Conservation (phyloP, 129 eudicot species). For the Centaurea solstitialis region DNA sequence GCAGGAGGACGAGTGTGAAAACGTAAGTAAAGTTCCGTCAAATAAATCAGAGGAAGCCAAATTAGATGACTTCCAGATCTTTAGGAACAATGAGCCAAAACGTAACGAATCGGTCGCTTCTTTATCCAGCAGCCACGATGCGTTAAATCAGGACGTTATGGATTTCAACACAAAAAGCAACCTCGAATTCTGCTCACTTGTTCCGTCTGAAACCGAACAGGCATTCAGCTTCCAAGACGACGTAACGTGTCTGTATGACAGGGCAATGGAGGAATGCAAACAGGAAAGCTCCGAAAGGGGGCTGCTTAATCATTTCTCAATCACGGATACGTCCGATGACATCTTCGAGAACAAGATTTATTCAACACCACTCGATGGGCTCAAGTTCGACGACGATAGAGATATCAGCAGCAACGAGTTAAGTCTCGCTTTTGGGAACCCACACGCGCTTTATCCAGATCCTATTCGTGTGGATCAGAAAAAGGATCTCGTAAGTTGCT, state of each 20-base stretch:
- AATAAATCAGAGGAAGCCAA: slow-evolving; percentile 38
- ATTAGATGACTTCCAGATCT: slow-evolving; percentile 33
- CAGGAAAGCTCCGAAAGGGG: slow-evolving; percentile 44
- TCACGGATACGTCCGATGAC: slow-evolving; percentile 37
- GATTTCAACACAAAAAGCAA: slow-evolving; percentile 32
- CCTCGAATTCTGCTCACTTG: slow-evolving; percentile 51
- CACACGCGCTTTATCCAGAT: slow-evolving; percentile 27
- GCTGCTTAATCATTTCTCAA: slow-evolving; percentile 41
- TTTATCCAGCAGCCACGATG: slow-evolving; percentile 24
- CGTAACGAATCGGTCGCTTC: slow-evolving; percentile 27
- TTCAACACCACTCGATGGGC: slow-evolving; percentile 43
- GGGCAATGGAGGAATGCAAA: slow-evolving; percentile 40
- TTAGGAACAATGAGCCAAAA: slow-evolving; percentile 29
- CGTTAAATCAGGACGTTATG: slow-evolving; percentile 26
- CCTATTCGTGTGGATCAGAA: slow-evolving; percentile 35
- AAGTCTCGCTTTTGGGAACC: slow-evolving; percentile 67
- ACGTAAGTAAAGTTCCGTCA: slow-evolving; percentile 18
- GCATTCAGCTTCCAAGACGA: slow-evolving; percentile 42
- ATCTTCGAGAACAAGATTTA: slow-evolving; percentile 38
- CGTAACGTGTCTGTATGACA: slow-evolving; percentile 25
- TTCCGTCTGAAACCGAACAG: slow-evolving; percentile 52
- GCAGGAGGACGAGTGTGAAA: slow-evolving; percentile 16
- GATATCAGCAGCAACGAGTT: slow-evolving; percentile 50
- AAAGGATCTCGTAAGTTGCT: slow-evolving; percentile 27
- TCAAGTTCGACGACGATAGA: slow-evolving; percentile 43